Conservation (phyloP, 2,329 filamentous ascomycete genomes). For the Verticillium klebahnii region DNA sequence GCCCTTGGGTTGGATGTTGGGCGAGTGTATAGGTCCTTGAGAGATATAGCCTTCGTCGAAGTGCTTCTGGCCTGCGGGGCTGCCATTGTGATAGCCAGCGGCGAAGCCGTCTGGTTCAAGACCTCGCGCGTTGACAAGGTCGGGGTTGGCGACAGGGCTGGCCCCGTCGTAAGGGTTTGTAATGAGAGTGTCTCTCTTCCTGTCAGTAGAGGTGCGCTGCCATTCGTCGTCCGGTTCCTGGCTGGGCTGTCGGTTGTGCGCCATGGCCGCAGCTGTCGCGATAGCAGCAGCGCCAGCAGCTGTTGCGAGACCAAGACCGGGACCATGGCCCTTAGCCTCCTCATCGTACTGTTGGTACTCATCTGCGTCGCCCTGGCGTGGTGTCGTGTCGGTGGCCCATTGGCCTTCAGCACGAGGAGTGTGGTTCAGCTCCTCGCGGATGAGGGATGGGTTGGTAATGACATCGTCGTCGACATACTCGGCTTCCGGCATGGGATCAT, state of each 20-base stretch:
- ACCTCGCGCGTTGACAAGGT: conserved; percentile 37
- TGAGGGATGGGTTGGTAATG: conserved; percentile 79
- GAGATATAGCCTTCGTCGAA: conserved; percentile 90
- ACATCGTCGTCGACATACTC: conserved; percentile 66
- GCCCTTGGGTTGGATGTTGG: conserved; percentile 48
- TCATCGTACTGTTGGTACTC: conserved; percentile 22
- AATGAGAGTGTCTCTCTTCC: conserved; percentile 61
- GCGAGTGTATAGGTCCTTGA: conserved; percentile 55
- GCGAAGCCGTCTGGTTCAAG: conserved; percentile 33
- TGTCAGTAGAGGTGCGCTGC: conserved; percentile 56
- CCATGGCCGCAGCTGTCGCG: conserved; percentile 38
- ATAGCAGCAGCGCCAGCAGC: conserved; percentile 51
- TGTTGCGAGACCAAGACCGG: conserved; percentile 41
- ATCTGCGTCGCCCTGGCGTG: conserved; percentile 24
- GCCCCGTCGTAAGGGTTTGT: conserved; percentile 65
- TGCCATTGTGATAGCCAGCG: conserved; percentile 46
- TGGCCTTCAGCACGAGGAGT: conserved; percentile 11
- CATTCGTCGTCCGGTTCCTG: conserved; percentile 62
- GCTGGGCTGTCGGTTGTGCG: conserved; percentile 48
- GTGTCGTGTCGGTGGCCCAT: conserved; percentile 25
- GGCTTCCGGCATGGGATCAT: conserved; percentile 73
- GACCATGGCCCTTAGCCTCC: conserved; percentile 2
- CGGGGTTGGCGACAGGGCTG: conserved; percentile 56
- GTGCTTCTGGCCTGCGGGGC: conserved; percentile 56
- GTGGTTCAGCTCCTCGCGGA: conserved; percentile 50